Base-by-base conservation (phyloP, 345 rosid genomes). In the Eutrema heterophyllum region DNA sequence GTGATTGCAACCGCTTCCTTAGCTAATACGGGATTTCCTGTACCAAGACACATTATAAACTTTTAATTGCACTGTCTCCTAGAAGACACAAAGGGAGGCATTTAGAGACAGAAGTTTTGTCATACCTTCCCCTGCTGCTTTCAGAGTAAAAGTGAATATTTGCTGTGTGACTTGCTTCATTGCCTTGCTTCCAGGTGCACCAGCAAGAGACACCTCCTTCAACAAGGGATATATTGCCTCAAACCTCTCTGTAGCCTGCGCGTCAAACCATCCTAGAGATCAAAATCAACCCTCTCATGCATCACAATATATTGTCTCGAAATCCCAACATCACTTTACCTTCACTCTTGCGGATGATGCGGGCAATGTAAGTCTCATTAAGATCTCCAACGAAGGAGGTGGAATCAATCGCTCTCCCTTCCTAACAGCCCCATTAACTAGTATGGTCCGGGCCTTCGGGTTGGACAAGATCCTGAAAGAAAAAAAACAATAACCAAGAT, bases 231-330 rank as follows among this genome's bases (percentile, higher is more conserved):
- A 88, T 35, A 87, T 61, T n/a, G 83, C 85, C 71, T 83, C 89
- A 70, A 89, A 85, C 80, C 93, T 84, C 85, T 89, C 93, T 33
- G 91, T 90, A 41, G 91, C 93, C 96, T 90, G 80, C 46, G 63
- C 32, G 12, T 48, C n/a, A 72, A 50, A 60, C 64, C 51, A 77
- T 30, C 13, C 39, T 54, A 30, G 59, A 44, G 16, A 41, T 61
- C 36, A 59, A 49, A 62, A 35, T 45, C 35, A 60, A 60, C 8
- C 11, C 61, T 14, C 40, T 29, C n/a, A 36, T 38, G 18, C 21
- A 74, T 7, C 74, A 33, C 2, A 46, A 24, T 18, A 32, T 38
- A 32, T 38, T 60, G 39, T 41, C 38, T 11, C 10, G 18, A 79
- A 71, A 51, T 66, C 61, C 57, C 32, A 33, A 38, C 13, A 57